phyloP scores from a whole-genome alignment of 805 yeast species.

The Grigorovia jiainica region DNA sequence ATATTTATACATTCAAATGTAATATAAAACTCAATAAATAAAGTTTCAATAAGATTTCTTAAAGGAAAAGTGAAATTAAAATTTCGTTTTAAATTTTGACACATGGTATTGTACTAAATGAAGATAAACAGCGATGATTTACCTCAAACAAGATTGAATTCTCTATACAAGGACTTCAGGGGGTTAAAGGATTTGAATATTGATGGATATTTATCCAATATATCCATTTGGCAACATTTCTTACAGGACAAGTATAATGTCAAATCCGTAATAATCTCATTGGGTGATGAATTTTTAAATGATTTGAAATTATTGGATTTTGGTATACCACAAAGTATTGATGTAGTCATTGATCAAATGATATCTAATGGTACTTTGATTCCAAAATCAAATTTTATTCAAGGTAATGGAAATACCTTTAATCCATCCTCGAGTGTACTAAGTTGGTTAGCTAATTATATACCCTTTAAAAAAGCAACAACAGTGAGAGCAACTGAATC shows the following conservation, averaged over 20 bases:
- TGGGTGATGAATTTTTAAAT: constrained; percentile 22
- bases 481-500: constrained; percentile 11
- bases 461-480: constrained; percentile 1
- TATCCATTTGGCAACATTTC: constrained; percentile 30
- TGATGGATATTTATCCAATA: constrained; percentile 35
- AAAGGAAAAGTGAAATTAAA: neutral
- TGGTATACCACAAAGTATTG: constrained; percentile 31
- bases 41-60: neutral
- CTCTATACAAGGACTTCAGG: constrained; percentile 33
- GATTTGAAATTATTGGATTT: constrained; percentile 19
- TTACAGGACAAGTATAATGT: constrained; percentile 10
- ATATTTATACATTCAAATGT: neutral
- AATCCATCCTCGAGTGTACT: neutral
- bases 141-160: constrained; percentile 30
- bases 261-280: constrained; percentile 17
- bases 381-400: constrained; percentile 19
- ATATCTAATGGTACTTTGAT: constrained; percentile 24
- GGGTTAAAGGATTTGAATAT: constrained; percentile 29
- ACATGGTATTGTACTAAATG: neutral
- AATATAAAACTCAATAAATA: neutral
- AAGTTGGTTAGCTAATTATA: constrained; percentile 11
- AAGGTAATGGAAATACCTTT: constrained; percentile 5
- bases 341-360: constrained; percentile 28
- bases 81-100: too few relatives aligned
- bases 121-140: constrained; percentile 4